phyloP scores from a whole-genome alignment of 106 monocot genomes.

The Acorus gramineus region DNA sequence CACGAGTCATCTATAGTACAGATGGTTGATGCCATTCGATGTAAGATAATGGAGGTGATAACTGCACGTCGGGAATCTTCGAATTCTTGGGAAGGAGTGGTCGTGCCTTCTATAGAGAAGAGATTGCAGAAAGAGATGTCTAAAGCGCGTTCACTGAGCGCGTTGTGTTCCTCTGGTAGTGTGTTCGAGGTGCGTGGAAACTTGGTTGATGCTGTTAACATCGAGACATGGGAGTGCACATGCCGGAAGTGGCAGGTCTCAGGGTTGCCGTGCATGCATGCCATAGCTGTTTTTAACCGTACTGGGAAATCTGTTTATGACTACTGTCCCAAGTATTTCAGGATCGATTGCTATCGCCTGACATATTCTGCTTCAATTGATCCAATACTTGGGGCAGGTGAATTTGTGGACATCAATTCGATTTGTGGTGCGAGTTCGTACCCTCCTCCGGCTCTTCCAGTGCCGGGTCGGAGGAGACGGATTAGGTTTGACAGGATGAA shows the following conservation, averaged over 20 bases:
- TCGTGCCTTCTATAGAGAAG: slow-evolving; percentile 73
- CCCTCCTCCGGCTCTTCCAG: slow-evolving; percentile 41
- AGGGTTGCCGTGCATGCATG: slow-evolving; percentile 81
- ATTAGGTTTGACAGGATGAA: slow-evolving; percentile 39
- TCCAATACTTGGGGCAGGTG: slow-evolving; percentile 38
- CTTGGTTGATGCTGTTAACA: slow-evolving; percentile 59
- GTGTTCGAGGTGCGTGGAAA: slow-evolving; percentile 89
- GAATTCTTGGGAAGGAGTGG: slow-evolving; percentile 29
- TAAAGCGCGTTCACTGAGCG: slow-evolving; percentile 48
- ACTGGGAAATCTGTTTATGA: slow-evolving; percentile 51
- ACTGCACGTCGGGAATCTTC: slow-evolving; percentile 34
- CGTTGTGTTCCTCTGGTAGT: slow-evolving; percentile 90
- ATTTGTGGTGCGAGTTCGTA: too few relatives aligned
- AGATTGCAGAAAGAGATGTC: slow-evolving; percentile 52
- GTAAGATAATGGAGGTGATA: slow-evolving; percentile 52
- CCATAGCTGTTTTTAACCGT: slow-evolving; percentile 58
- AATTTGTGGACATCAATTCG: slow-evolving; percentile 28
- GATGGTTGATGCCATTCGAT: slow-evolving; percentile 65
- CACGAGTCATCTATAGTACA: slow-evolving; percentile 57
- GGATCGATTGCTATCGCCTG: slow-evolving; percentile 37
- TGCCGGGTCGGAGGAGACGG: slow-evolving; percentile 53
- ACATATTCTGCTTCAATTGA: slow-evolving; percentile 44
- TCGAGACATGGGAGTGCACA: slow-evolving; percentile 64
- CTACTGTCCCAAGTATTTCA: slow-evolving; percentile 56
- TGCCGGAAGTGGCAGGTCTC: slow-evolving; percentile 81